A percentile compares a stretch with the other conserved stretches of the same genome.
phyloP scores from a whole-genome alignment of 129 eudicot species.

The Flaveria trinervia region DNA sequence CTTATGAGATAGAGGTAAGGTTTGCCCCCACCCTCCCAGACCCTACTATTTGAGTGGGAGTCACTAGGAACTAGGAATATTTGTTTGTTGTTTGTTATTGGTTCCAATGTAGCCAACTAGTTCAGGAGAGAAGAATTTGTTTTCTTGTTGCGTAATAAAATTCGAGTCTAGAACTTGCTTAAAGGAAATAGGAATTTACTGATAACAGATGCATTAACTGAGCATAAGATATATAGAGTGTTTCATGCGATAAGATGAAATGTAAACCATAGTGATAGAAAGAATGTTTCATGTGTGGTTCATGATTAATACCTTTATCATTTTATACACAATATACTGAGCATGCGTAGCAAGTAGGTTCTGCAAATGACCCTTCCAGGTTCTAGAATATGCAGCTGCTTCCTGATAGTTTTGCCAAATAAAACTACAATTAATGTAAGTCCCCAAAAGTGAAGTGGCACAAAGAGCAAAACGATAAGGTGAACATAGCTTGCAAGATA shows the following conservation, averaged over 20 bases:
- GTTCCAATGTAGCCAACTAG: not conserved
- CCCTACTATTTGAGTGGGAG: no score
- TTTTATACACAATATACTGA: constrained; percentile 96
- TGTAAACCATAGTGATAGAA: not conserved
- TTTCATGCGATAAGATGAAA: not conserved
- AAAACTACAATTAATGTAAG: not conserved
- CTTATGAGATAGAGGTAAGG: no score
- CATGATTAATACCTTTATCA: constrained; percentile 68
- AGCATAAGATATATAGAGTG: no score
- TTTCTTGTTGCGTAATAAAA: not conserved
- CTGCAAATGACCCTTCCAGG: constrained; percentile 99
- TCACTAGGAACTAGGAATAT: no score
- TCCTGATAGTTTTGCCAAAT: constrained; percentile 53
- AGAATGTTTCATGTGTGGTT: not conserved
- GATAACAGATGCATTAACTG: constrained; percentile 8
- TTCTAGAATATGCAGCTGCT: constrained; percentile 98
- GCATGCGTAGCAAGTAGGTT: constrained; percentile 86
- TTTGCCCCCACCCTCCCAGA: no score
- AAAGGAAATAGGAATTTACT: constrained; percentile 14
- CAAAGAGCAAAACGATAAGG: not conserved
- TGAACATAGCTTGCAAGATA: constrained; percentile 8
- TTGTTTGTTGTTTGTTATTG: no score
- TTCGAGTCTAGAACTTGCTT: constrained; percentile 14
- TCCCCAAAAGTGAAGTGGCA: constrained; percentile 9
- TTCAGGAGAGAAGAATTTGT: not conserved